phyloP scores from a whole-genome alignment of 2,329 filamentous ascomycete genomes.

The Scytalidium sp. region DNA sequence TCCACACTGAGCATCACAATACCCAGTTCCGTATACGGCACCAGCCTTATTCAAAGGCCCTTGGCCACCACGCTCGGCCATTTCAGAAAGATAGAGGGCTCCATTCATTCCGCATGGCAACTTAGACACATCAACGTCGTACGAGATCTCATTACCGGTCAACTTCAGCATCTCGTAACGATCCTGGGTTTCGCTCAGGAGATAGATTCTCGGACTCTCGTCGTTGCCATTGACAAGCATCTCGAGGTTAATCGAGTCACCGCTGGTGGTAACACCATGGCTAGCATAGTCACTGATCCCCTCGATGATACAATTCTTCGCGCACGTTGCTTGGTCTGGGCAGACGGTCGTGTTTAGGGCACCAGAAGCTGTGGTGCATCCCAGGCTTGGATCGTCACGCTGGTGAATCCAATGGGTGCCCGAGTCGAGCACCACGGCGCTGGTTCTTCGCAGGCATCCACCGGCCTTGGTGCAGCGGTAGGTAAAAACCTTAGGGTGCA shows the following conservation, averaged over 20 bases:
- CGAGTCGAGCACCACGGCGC: constrained; percentile 48
- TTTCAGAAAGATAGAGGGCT: constrained; percentile 64
- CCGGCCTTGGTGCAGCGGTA: constrained; percentile 47
- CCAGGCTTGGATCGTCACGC: constrained; percentile 25
- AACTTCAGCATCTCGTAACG: constrained; percentile 47
- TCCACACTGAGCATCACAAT: constrained; percentile 60
- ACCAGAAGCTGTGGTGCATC: constrained; percentile 31
- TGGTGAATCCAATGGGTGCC: constrained; percentile 44
- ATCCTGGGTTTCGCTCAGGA: constrained; percentile 37
- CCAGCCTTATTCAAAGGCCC: constrained; percentile 51
- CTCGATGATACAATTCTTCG: constrained; percentile 52
- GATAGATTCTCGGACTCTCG: constrained; percentile 39
- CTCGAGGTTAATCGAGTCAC: constrained; percentile 33
- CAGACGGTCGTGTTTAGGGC: constrained; percentile 41
- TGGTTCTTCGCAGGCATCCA: constrained; percentile 45
- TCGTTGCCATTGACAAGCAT: constrained; percentile 15
- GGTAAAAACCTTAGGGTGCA: constrained; percentile 49
- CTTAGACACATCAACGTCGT: constrained; percentile 69
- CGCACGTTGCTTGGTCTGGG: constrained; percentile 46
- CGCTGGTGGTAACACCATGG: constrained; percentile 37
- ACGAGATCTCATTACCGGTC: constrained; percentile 67
- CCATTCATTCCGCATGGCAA: constrained; percentile 71
- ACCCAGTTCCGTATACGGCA: constrained; percentile 61
- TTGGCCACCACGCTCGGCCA: constrained; percentile 61
- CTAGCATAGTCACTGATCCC: constrained; percentile 46